Evolutionary conservation across 805 yeast species (phyloP).

Genomic region (Zygosaccharomyces bisporus): DNA sequence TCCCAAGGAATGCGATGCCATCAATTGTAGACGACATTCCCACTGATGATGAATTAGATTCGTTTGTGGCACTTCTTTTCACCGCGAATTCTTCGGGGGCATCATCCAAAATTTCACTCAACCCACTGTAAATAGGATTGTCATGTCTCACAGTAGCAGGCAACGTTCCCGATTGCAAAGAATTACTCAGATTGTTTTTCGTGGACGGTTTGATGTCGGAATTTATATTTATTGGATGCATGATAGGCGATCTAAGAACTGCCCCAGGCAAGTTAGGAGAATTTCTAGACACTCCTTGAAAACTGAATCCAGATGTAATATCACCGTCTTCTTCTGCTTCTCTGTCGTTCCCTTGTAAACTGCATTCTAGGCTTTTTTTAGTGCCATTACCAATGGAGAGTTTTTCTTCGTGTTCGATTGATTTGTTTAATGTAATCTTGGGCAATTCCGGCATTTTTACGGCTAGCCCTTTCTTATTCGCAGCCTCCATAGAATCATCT

Average conservation of each 20-base stretch:
- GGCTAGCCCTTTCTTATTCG: not conserved
- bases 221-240: slow-evolving; percentile 21
- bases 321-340: slow-evolving; percentile 28
- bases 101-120: slow-evolving; percentile 23
- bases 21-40: slow-evolving; percentile 26
- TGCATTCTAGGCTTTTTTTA: slow-evolving; percentile 6
- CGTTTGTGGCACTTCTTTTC: slow-evolving; percentile 7
- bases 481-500: slow-evolving; percentile 12
- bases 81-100: slow-evolving; percentile 7
- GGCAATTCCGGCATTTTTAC: slow-evolving; percentile 5
- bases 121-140: slow-evolving; percentile 25
- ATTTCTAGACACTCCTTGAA: slow-evolving; percentile 28
- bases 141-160: slow-evolving; percentile 33
- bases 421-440: slow-evolving; percentile 9
- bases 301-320: slow-evolving; percentile 32
- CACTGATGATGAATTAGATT: slow-evolving; percentile 14
- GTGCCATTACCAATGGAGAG: not conserved
- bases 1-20: slow-evolving; percentile 9
- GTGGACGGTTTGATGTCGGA: slow-evolving; percentile 7
- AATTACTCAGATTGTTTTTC: not conserved
- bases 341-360: slow-evolving; percentile 3
- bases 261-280: slow-evolving; percentile 37
- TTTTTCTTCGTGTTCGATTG: slow-evolving; percentile 9
- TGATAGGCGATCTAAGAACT: slow-evolving; percentile 34
- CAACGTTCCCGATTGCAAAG: not conserved